phyloP scores from a whole-genome alignment of 2,329 filamentous ascomycete genomes.

The Colletotrichum truncatum region DNA sequence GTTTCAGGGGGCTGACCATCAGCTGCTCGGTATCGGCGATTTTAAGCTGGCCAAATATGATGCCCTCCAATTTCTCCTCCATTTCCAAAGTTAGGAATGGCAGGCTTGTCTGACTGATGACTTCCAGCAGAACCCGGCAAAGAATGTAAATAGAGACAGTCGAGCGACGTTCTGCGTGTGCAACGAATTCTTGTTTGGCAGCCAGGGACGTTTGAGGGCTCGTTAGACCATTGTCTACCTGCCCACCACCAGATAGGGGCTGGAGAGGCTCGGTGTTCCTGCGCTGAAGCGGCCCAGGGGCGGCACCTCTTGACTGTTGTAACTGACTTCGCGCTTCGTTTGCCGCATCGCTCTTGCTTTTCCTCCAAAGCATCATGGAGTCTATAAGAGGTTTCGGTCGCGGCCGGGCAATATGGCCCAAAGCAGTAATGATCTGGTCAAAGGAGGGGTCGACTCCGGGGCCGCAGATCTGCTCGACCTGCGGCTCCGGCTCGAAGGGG shows the following conservation, averaged over 20 bases:
- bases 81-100: conserved; percentile 87
- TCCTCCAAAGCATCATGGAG: conserved; percentile 97
- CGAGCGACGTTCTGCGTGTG: conserved; percentile 86
- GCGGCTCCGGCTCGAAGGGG: conserved; percentile 81
- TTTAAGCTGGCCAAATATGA: conserved; percentile 96
- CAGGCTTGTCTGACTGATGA: conserved; percentile 89
- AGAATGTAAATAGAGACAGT: conserved; percentile 96
- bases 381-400: conserved; percentile 97
- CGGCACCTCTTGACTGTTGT: conserved; percentile 58
- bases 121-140: conserved; percentile 91
- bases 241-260: conserved; percentile 42
- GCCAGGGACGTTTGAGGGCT: conserved; percentile 48
- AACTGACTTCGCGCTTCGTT: conserved; percentile 71
- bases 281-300: conserved; percentile 64
- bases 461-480: conserved; percentile 90
- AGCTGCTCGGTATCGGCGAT: conserved; percentile 86
- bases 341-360: conserved; percentile 91
- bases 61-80: conserved; percentile 92
- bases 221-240: conserved; percentile 39
- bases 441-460: conserved; percentile 88
- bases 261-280: conserved; percentile 80
- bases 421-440: conserved; percentile 90
- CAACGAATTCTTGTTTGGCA: conserved; percentile 74
- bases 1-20: conserved; percentile 79
- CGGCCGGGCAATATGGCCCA: conserved; percentile 93